These are phyloP conservation scores for Calonectria hongkongensis DNA, from an alignment of 2,329 filamentous ascomycete species.

Conservation along the genomic window DNA sequence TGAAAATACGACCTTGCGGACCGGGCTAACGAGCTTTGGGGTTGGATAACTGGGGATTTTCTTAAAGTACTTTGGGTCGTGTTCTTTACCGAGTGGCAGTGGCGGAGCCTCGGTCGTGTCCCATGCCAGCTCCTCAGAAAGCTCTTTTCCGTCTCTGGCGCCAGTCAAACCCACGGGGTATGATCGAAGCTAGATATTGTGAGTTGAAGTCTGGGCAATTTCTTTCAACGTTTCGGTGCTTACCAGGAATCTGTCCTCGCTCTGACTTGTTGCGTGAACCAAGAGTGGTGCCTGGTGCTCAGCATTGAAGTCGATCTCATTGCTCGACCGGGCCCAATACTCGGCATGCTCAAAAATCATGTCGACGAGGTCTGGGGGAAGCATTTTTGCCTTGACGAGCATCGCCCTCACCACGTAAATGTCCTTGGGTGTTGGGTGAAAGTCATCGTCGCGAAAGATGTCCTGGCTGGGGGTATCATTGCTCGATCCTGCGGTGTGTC, in stretches of 20 bases:
- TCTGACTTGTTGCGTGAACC: slow-evolving; percentile 49
- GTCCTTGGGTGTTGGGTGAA: slow-evolving; percentile 67
- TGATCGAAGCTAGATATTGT: slow-evolving; percentile 59
- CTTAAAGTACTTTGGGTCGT: slow-evolving; percentile 56
- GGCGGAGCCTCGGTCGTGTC: slow-evolving; percentile 56
- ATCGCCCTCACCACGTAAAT: slow-evolving; percentile 69
- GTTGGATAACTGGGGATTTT: slow-evolving; percentile 62
- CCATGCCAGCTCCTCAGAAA: slow-evolving; percentile 56
- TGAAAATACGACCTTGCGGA: slow-evolving; percentile 77
- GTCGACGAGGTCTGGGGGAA: slow-evolving; percentile 75
- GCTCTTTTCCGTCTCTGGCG: slow-evolving; percentile 51
- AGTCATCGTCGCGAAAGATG: slow-evolving; percentile 30
- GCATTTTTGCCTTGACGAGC: slow-evolving; percentile 63
- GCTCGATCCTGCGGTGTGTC: neutral
- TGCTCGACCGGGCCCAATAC: slow-evolving; percentile 75
- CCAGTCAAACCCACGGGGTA: slow-evolving; percentile 61
- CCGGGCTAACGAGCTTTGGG: slow-evolving; percentile 67
- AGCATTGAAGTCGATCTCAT: slow-evolving; percentile 54
- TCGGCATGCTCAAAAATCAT: slow-evolving; percentile 75
- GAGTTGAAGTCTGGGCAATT: slow-evolving; percentile 1
- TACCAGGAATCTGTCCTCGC: slow-evolving; percentile 60
- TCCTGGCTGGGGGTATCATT: slow-evolving; percentile 21
- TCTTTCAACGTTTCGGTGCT: slow-evolving; percentile 36
- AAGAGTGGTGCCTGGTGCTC: slow-evolving; percentile 49
- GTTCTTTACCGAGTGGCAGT: slow-evolving; percentile 51